These are phyloP conservation scores for Pestalotiopsis fici DNA, from an alignment of 2,329 filamentous ascomycete species.

Conservation along the genomic window DNA sequence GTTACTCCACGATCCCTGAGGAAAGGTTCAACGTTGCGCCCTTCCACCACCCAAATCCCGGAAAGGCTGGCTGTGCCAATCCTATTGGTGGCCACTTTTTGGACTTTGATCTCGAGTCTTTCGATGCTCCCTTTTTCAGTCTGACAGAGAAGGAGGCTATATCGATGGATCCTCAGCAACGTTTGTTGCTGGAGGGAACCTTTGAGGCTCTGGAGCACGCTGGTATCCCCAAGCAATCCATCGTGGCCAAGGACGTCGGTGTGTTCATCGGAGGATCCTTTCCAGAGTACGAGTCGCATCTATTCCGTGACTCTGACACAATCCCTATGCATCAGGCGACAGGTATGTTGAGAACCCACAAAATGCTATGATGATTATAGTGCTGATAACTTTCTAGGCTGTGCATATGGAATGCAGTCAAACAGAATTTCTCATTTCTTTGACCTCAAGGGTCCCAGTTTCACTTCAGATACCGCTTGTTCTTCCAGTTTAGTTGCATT, in stretches of 20 bases:
- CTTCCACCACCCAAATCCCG: slow-evolving; percentile 33
- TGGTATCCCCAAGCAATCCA: slow-evolving; percentile 46
- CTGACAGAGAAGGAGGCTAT: slow-evolving; percentile 50
- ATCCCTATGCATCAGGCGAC: slow-evolving; percentile 55
- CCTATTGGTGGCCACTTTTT: slow-evolving; percentile 39
- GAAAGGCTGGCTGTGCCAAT: slow-evolving; percentile 35
- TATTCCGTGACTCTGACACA: slow-evolving; percentile 45
- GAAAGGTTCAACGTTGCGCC: slow-evolving; percentile 45
- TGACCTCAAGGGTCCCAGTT: slow-evolving; percentile 53
- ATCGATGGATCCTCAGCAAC: slow-evolving; percentile 57
- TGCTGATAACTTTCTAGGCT: slow-evolving; percentile 30
- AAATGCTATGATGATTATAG: not conserved
- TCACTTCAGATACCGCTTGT: slow-evolving; percentile 54
- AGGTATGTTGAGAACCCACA: slow-evolving; percentile 28
- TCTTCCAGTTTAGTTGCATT: slow-evolving; percentile 52
- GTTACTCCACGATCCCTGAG: slow-evolving; percentile 31
- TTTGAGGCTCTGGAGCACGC: slow-evolving; percentile 57
- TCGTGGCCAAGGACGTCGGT: slow-evolving; percentile 48
- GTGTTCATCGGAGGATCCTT: slow-evolving; percentile 51
- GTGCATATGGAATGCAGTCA: slow-evolving; percentile 52
- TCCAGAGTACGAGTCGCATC: slow-evolving; percentile 48
- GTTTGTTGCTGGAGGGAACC: slow-evolving; percentile 52
- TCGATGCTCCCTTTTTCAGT: slow-evolving; percentile 55
- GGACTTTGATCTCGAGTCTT: slow-evolving; percentile 44
- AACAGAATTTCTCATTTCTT: slow-evolving; percentile 59